Conservation (phyloP, 2,329 filamentous ascomycete species). For the Sarocladiaceae sp. region DNA sequence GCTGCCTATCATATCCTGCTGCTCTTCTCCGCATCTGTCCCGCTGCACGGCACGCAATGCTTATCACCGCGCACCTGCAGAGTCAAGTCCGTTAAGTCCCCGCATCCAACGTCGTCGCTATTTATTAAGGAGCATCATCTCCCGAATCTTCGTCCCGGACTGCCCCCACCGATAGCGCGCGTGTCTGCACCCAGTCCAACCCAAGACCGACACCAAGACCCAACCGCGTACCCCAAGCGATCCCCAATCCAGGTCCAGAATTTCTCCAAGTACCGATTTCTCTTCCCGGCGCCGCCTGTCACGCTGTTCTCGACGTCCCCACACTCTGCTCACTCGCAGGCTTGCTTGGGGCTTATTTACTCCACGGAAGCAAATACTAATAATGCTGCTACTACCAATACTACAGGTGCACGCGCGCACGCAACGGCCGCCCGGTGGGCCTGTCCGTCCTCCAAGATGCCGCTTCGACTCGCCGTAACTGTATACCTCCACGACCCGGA, state of each 20-base stretch:
- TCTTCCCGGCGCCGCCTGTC: conserved; percentile 2
- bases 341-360: no score
- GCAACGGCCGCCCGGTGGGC: neutral
- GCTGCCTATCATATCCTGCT: no score
- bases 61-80: no score
- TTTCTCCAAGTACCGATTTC: conserved; percentile 10
- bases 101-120: neutral
- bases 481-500: neutral
- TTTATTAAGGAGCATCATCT: conserved; percentile 2
- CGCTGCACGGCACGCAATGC: no score
- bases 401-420: neutral
- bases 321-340: neutral
- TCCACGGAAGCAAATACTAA: neutral
- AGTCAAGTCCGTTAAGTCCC: no score
- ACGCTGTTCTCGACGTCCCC: neutral
- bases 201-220: neutral
- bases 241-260: conserved; percentile 6
- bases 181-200: neutral
- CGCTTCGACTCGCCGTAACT: neutral
- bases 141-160: neutral
- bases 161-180: neutral
- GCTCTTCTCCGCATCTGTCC: no score
- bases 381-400: neutral
- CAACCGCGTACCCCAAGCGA: neutral
- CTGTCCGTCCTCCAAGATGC: no score